Base-by-base conservation (phyloP, 768 basidiomycete genomes). In the Cystofilobasidium bisporidii region DNA sequence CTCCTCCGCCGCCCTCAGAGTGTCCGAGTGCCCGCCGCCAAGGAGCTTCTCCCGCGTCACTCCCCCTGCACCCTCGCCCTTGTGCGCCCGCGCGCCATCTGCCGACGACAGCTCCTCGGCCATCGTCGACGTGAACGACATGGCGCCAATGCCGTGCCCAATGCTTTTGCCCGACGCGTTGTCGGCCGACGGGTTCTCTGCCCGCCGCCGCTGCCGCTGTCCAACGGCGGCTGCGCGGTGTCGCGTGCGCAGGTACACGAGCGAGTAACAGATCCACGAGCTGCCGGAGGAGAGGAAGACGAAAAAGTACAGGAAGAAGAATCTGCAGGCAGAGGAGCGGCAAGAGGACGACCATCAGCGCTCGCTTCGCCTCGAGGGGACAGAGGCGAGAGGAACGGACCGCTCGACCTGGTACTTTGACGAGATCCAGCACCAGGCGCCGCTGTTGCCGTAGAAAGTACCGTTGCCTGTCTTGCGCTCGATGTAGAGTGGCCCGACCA, bases 381-480 rank as follows among this genome's bases (percentile, higher is more conserved):
- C n/a, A n/a, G 48, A 50, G 48, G 48, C 5, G 36, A 12, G 36
- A 12, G 36, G 36, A 14, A 22, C 30, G 26, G 3, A 32, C 53
- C 70, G 61, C 28, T 45, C 24, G 22, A 57, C 55, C 33, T 68
- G 57, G 50, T 71, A 71, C n/a, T 26, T 47, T 8, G 0, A 26
- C 3, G 61, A 33, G 28, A 71, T 69, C 67, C 67, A 71, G 63
- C 70, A 71, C 70, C 70, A 71, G 22, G 55, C 57, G 3, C 70
- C 70, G 3, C 61, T 40, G 40, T 22, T 47, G 28, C 50, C 67
- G 59, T 69, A 68, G 56, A 71, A 68, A 20, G 9, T 9, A 14
- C 68, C 68, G 17, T 53, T 59, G 38, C 53, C 53, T 11, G 26
- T 56, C 28, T 2, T 1, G 28, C 6, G 26, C 17, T 28, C 53